Evolutionary conservation across 768 basidiomycete genomes (phyloP).

Genomic region (Russula sp.): DNA sequence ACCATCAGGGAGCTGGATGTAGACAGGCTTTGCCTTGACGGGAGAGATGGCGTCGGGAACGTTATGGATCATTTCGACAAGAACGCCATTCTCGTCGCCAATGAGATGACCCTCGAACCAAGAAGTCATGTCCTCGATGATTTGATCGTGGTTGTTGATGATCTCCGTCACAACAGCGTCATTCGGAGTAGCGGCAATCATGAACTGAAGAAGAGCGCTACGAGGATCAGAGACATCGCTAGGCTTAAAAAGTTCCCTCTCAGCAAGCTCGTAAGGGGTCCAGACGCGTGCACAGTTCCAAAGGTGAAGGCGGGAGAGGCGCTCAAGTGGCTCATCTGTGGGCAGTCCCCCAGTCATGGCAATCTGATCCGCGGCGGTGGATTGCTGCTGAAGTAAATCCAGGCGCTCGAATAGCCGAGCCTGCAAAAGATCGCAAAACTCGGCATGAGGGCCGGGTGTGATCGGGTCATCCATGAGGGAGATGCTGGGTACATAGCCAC

Average conservation of each 20-base stretch:
- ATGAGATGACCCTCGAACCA: constrained; percentile 41
- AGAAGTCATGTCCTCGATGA: constrained; percentile 46
- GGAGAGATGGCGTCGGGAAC: constrained; percentile 77
- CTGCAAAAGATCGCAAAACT: constrained; percentile 45
- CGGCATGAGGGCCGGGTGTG: constrained; percentile 39
- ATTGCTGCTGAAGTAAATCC: constrained; percentile 26
- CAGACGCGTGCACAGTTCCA: constrained; percentile 54
- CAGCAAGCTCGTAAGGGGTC: constrained; percentile 36
- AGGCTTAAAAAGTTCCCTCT: constrained; percentile 13
- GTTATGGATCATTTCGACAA: constrained; percentile 43
- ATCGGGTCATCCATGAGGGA: constrained; percentile 28
- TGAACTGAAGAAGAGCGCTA: constrained; percentile 68
- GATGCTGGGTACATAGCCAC: constrained; percentile 45
- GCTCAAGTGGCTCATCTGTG: constrained; percentile 25
- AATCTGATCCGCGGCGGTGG: constrained; percentile 27
- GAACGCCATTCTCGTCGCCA: constrained; percentile 36
- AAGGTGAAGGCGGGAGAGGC: constrained; percentile 43
- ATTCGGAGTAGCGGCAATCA: constrained; percentile 64
- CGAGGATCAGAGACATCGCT: constrained; percentile 34
- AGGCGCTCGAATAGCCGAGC: constrained; percentile 34
- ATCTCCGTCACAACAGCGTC: constrained; percentile 45
- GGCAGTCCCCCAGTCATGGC: constrained; percentile 34
- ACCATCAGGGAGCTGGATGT: constrained; percentile 73
- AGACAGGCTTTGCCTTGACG: constrained; percentile 74
- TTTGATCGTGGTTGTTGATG: constrained; percentile 41